Evolutionary conservation across 148 eudicot species (phyloP).

Genomic region (Cornus florida): DNA sequence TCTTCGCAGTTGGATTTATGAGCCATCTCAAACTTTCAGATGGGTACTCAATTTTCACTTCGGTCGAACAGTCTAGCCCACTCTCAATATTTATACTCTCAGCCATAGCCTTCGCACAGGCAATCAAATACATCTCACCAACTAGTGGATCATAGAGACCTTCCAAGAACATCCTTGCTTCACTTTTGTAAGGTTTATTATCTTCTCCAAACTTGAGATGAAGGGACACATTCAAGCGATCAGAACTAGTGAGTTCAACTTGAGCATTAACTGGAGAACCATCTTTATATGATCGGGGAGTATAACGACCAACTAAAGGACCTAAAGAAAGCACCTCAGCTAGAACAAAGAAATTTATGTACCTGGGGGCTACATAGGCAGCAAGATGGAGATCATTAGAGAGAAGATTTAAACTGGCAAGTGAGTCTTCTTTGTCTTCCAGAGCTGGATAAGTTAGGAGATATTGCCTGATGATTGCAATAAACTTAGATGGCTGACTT

Average conservation of each 20-base stretch:
- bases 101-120: slow-evolving; percentile 18
- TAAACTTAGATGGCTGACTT: slow-evolving; percentile 4
- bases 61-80: slow-evolving; percentile 29
- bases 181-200: neutral
- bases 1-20: slow-evolving; percentile 24
- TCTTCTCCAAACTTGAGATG: slow-evolving; percentile 9
- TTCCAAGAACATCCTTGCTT: slow-evolving; percentile 13
- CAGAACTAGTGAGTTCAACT: neutral
- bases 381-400: slow-evolving; percentile 9
- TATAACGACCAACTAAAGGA: slow-evolving; percentile 18
- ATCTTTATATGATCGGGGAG: neutral
- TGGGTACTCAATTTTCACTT: slow-evolving; percentile 26
- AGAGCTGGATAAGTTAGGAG: slow-evolving; percentile 14
- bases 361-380: neutral
- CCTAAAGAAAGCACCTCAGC: slow-evolving; percentile 28
- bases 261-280: slow-evolving; percentile 11
- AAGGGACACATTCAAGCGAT: slow-evolving; percentile 19
- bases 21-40: slow-evolving; percentile 22
- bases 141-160: slow-evolving; percentile 28
- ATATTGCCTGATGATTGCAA: slow-evolving; percentile 1
- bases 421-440: slow-evolving; percentile 10
- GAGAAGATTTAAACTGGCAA: slow-evolving; percentile 11
- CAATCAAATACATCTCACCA: slow-evolving; percentile 27
- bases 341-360: slow-evolving; percentile 3
- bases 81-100: slow-evolving; percentile 14